Evolutionary conservation across 2,329 filamentous ascomycete species (phyloP).

Genomic region (Emergomyces africanus): DNA sequence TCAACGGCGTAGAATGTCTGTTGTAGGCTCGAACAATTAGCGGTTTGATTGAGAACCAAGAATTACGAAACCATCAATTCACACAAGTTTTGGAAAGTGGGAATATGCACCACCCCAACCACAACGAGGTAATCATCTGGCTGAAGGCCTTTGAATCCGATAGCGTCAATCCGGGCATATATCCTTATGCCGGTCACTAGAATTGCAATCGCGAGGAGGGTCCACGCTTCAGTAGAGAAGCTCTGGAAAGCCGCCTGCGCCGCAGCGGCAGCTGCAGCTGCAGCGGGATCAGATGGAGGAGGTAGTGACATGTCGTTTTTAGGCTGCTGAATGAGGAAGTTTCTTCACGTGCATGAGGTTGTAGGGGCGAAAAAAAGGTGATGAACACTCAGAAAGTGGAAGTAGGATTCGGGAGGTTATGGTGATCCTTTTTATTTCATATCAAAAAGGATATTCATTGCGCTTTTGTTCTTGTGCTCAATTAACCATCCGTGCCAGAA

Average conservation of each 20-base stretch:
- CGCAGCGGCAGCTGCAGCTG: neutral
- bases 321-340: neutral
- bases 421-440: neutral
- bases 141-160: constrained; percentile 15
- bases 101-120: neutral
- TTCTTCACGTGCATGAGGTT: neutral
- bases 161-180: constrained; percentile 32
- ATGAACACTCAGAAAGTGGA: neutral
- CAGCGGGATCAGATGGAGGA: neutral
- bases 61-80: neutral
- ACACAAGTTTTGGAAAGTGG: neutral
- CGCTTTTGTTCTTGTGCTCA: neutral
- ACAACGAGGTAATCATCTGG: constrained; percentile 44
- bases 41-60: neutral
- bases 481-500: neutral
- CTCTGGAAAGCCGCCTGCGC: neutral
- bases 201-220: constrained; percentile 6
- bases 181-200: constrained; percentile 25
- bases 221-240: constrained; percentile 1
- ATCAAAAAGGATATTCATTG: neutral
- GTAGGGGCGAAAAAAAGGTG: too few relatives aligned
- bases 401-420: neutral
- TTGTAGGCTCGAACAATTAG: neutral
- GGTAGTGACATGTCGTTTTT: neutral
- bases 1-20: constrained; percentile 1